phyloP scores from a whole-genome alignment of 169 alveolate species.

The Plasmodium vivax region DNA sequence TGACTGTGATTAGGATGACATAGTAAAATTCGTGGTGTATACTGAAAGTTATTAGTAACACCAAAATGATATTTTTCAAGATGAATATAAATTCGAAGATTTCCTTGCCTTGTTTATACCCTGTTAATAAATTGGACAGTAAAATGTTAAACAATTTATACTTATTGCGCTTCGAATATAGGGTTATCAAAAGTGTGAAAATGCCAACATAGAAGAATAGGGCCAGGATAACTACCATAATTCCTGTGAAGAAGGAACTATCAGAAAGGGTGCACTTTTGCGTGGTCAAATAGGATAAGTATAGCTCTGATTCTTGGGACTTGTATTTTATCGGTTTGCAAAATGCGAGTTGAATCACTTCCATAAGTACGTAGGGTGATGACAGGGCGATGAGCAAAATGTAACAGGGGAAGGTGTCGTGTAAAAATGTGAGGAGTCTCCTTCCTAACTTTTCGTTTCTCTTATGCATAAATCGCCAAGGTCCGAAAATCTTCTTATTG shows the following conservation, averaged over 20 bases:
- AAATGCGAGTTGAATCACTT: constrained; percentile 34
- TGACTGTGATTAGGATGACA: constrained; percentile 42
- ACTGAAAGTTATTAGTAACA: constrained; percentile 21
- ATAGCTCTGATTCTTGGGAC: constrained; percentile 30
- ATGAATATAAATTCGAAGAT: constrained; percentile 63
- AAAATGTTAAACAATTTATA: constrained; percentile 12
- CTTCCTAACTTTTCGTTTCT: constrained; percentile 42
- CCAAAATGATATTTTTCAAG: constrained; percentile 38
- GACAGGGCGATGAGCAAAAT: constrained; percentile 23
- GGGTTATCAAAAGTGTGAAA: constrained; percentile 3
- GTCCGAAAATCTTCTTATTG: constrained; percentile 62
- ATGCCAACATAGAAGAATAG: constrained; percentile 2
- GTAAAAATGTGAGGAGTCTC: constrained; percentile 20
- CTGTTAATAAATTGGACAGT: constrained; percentile 45
- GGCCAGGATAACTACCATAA: neutral
- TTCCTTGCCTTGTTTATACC: constrained; percentile 60
- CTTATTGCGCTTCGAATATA: constrained; percentile 47
- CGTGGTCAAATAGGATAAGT: constrained; percentile 70
- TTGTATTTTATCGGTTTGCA: constrained; percentile 59
- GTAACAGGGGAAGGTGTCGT: constrained; percentile 69
- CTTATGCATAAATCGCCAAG: constrained; percentile 64
- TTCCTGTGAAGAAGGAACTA: constrained; percentile 28
- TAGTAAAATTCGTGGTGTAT: constrained; percentile 22
- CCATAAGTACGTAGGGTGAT: constrained; percentile 50
- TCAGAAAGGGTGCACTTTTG: constrained; percentile 44